Conservation (phyloP, 192 early-diverging fungal genomes). For the Kickxella alabastrina region DNA sequence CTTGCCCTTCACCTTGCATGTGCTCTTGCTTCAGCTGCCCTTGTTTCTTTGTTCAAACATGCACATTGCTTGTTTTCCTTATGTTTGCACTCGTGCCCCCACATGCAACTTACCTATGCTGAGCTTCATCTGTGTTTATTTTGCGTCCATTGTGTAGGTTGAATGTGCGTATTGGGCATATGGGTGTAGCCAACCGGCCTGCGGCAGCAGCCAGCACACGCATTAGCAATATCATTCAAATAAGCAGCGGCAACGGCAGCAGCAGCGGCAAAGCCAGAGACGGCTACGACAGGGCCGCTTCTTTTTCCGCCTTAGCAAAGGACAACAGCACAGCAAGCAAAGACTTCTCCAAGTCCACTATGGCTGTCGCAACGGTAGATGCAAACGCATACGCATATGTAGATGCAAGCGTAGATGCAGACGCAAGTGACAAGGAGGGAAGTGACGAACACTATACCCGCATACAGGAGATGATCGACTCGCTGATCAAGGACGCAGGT, state of each 20-base stretch:
- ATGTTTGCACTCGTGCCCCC: too few relatives aligned
- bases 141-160: slow-evolving; percentile 13
- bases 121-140: too few relatives aligned
- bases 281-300: not conserved
- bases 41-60: not conserved
- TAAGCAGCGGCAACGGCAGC: not conserved
- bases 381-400: too few relatives aligned
- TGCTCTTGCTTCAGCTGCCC: too few relatives aligned
- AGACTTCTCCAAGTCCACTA: too few relatives aligned
- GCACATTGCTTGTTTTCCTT: too few relatives aligned
- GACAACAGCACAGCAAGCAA: too few relatives aligned
- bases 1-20: not conserved
- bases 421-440: slow-evolving; percentile 12
- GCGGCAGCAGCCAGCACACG: too few relatives aligned
- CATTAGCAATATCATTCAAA: not conserved
- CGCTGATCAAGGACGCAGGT: slow-evolving; percentile 45
- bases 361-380: too few relatives aligned
- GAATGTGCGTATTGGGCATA: slow-evolving; percentile 32
- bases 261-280: not conserved
- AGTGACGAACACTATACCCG: slow-evolving; percentile 43
- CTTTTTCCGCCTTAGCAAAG: not conserved
- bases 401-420: too few relatives aligned
- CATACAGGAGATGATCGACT: slow-evolving; percentile 47
- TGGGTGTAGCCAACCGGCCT: slow-evolving; percentile 12
- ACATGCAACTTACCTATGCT: too few relatives aligned